phyloP scores from a whole-genome alignment of 2,329 filamentous ascomycete species.

The Exophiala xenobiotica region DNA sequence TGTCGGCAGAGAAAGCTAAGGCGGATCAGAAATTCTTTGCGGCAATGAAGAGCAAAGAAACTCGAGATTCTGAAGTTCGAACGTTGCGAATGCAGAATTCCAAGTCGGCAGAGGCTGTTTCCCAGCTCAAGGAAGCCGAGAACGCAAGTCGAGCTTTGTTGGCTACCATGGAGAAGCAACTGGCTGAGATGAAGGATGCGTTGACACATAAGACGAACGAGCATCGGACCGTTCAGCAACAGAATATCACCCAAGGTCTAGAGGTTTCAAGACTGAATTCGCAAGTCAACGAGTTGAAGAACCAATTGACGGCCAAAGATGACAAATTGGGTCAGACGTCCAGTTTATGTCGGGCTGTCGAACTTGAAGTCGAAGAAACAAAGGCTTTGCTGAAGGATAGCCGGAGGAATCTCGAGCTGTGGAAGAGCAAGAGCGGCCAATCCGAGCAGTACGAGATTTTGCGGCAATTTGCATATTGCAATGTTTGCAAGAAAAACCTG shows the following conservation, averaged over 20 bases:
- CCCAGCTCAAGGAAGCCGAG: constrained; percentile 89
- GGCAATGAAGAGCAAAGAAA: constrained; percentile 90
- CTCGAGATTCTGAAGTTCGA: constrained; percentile 75
- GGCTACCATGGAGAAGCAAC: constrained; percentile 85
- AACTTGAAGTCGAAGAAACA: constrained; percentile 74
- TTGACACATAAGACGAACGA: constrained; percentile 70
- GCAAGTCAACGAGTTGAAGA: constrained; percentile 75
- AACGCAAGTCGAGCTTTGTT: constrained; percentile 71
- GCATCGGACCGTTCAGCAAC: constrained; percentile 71
- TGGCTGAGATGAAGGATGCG: constrained; percentile 76
- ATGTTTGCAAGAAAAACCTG: constrained; percentile 87
- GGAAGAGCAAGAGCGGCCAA: constrained; percentile 56
- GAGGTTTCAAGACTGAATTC: constrained; percentile 63
- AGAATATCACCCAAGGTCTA: constrained; percentile 67
- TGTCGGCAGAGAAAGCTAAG: constrained; percentile 88
- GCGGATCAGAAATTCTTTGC: constrained; percentile 98
- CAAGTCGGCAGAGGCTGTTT: constrained; percentile 90
- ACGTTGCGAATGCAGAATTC: constrained; percentile 77
- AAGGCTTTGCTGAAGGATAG: constrained; percentile 74
- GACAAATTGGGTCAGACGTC: constrained; percentile 64
- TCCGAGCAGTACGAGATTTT: constrained; percentile 28
- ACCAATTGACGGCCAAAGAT: constrained; percentile 74
- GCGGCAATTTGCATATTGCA: constrained; percentile 69
- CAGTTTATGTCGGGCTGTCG: constrained; percentile 58
- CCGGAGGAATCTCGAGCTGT: constrained; percentile 79